Conservation (phyloP, 305 asterid genomes). For the Fraxinus angustifolia region DNA sequence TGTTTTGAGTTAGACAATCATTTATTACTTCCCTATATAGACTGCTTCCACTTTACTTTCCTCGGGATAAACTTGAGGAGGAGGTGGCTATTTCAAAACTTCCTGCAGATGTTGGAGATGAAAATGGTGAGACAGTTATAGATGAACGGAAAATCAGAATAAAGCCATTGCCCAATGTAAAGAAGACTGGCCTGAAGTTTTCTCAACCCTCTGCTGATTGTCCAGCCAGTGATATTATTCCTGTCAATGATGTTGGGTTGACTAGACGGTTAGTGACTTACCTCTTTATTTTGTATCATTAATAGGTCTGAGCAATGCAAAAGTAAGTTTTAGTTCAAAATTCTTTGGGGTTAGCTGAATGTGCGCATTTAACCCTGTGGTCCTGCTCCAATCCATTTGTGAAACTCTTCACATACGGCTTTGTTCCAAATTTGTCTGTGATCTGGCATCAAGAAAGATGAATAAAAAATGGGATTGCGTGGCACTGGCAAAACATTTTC, state of each 20-base stretch:
- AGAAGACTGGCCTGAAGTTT: conserved; percentile 42
- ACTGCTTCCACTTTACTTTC: conserved; percentile 94
- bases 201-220: conserved; percentile 48
- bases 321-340: background rate
- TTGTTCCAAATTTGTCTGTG: background rate
- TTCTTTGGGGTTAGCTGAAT: conserved; percentile 10
- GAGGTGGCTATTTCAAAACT: conserved; percentile 68
- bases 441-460: background rate
- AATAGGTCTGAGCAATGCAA: conserved; percentile 9
- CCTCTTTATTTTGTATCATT: conserved; percentile 11
- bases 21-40: conserved; percentile 28
- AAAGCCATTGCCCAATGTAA: conserved; percentile 69
- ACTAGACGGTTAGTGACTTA: conserved; percentile 56
- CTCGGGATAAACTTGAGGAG: conserved; percentile 81
- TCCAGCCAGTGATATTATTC: conserved; percentile 43
- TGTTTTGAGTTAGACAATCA: background rate
- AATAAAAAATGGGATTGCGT: background rate
- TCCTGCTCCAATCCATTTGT: background rate
- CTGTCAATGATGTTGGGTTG: conserved; percentile 33
- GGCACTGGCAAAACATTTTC: conserved; percentile 1
- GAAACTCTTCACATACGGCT: background rate
- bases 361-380: background rate
- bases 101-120: conserved; percentile 98
- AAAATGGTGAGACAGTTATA: conserved; percentile 81
- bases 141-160: conserved; percentile 90